Conservation (phyloP, 164 flowering plant genomes). For the Macadamia tetraphylla region DNA sequence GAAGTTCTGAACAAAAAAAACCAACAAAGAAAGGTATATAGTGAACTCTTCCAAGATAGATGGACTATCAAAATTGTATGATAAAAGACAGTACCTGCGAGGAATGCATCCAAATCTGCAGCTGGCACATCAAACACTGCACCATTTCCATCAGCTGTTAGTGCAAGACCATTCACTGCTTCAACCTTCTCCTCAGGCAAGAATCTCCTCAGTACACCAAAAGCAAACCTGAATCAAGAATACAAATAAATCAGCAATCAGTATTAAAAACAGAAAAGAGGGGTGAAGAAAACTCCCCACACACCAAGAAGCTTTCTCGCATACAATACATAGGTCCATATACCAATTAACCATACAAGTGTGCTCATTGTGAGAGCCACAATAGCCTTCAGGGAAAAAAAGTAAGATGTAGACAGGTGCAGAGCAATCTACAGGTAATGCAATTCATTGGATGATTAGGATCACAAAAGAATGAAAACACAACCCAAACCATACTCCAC, state of each 20-base stretch:
- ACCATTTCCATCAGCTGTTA: conserved; percentile 82
- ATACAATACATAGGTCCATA: too few relatives aligned
- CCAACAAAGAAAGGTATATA: neutral
- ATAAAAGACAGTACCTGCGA: conserved; percentile 43
- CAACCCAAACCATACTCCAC: too few relatives aligned
- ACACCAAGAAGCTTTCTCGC: too few relatives aligned
- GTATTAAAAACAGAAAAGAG: neutral
- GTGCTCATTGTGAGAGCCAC: neutral
- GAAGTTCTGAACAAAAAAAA: neutral
- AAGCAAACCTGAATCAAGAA: conserved; percentile 49
- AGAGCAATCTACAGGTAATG: too few relatives aligned
- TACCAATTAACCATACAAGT: too few relatives aligned
- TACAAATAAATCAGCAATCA: neutral
- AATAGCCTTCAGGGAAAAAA: neutral
- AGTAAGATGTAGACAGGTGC: too few relatives aligned
- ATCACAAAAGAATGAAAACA: too few relatives aligned
- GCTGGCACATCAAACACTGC: conserved; percentile 85
- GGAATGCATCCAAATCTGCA: conserved; percentile 59
- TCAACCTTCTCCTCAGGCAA: conserved; percentile 87
- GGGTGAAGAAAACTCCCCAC: too few relatives aligned
- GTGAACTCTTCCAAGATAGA: neutral
- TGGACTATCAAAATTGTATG: neutral
- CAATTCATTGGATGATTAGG: too few relatives aligned
- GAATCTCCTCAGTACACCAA: conserved; percentile 62
- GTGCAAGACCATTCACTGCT: conserved; percentile 59